Base-by-base conservation (phyloP, 768 basidiomycete species). In the Russula sp. region DNA sequence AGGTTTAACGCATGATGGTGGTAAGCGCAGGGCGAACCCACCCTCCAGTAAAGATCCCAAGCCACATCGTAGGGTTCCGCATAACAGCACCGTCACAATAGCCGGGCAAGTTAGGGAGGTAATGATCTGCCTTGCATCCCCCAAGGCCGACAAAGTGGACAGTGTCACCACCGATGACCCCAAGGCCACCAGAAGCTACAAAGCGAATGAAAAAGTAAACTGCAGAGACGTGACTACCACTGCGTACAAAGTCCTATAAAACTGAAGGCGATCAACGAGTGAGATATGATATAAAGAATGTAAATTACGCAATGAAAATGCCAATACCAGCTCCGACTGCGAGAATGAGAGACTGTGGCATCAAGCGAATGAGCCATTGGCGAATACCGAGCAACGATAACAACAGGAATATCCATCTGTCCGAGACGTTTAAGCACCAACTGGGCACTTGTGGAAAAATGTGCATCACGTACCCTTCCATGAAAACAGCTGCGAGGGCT, bases 241-340 rank as follows among this genome's bases (percentile, higher is more conserved):
- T 4, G 69, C 79, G 68, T 72, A 87, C 86, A 84, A 59, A 91
- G 75, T 51, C 90, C 89, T 49, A 93, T 87, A 68, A 91, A 88
- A 22, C 86, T 87, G 71, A 67, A 63, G 54, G 55, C 0, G 8
- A 42, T 55, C 47, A 54, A n/a, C 16, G 1, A 14, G 16, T 13
- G 32, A 27, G 52, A 53, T 20, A 22, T 0, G 39, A 51, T 52
- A 27, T 49, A 40, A 10, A 56, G 57, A 37, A 61, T 64, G 34
- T 16, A 55, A 40, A 32, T 39, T 57, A 40, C 35, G 91, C 90
- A 66, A 94, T 90, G 74, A 90, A 94, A 18, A 94, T 73, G 63
- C 92, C 92, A 69, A 94, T 93, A 62, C 91, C 92, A 42, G 89
- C 84, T 48, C 91, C 92, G 11, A 92, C 89, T 2, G 91, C 87